These are phyloP conservation scores for Trypanosoma grayi DNA, from an alignment of 208 protist species.

Conservation along the genomic window DNA sequence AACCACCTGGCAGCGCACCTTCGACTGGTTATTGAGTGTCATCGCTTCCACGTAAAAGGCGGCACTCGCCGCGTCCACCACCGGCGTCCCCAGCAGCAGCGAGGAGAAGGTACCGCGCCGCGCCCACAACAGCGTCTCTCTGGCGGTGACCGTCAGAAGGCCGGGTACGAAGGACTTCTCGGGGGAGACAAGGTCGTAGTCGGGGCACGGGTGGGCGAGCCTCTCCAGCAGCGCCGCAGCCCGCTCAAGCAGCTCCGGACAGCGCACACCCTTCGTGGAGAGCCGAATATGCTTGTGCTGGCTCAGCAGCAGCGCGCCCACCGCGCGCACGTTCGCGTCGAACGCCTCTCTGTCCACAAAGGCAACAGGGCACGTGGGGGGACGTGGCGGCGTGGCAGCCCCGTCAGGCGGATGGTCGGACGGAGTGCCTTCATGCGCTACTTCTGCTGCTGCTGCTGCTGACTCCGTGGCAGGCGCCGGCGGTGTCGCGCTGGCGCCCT, in stretches of 20 bases:
- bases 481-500: neutral
- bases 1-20: constrained; percentile 6
- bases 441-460: neutral
- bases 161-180: constrained; percentile 15
- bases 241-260: constrained; percentile 16
- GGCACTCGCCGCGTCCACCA: constrained; percentile 16
- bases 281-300: constrained; percentile 23
- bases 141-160: constrained; percentile 19
- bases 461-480: neutral
- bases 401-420: too few species aligned
- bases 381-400: neutral
- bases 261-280: constrained; percentile 18
- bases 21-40: constrained; percentile 12
- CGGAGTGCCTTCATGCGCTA: neutral
- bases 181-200: constrained; percentile 8
- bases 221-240: constrained; percentile 17
- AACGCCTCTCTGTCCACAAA: constrained; percentile 21
- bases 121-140: constrained; percentile 27
- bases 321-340: constrained; percentile 22
- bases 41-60: constrained; percentile 16
- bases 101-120: constrained; percentile 13
- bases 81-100: constrained; percentile 2
- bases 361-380: constrained; percentile 7
- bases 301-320: constrained; percentile 9
- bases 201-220: constrained; percentile 1